phyloP scores from a whole-genome alignment of 306 rosid genomes.

The Luffa acutangula region DNA sequence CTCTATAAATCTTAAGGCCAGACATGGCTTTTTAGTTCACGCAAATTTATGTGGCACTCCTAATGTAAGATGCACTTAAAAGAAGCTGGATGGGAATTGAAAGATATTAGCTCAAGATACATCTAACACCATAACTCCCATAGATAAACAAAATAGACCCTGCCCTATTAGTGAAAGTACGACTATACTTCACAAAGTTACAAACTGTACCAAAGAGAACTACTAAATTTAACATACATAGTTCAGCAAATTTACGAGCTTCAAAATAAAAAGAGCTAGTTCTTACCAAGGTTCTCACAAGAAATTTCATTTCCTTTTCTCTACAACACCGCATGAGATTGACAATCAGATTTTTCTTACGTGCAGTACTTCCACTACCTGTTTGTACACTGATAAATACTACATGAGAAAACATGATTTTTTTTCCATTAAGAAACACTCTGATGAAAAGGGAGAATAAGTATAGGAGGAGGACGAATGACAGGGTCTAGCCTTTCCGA shows the following conservation, averaged over 20 bases:
- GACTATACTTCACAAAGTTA: background rate
- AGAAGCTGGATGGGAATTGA: no score
- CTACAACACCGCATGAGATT: slow-evolving; percentile 81
- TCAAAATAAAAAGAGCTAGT: background rate
- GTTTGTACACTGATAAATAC: slow-evolving; percentile 65
- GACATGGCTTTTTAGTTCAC: background rate
- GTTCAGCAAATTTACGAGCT: background rate
- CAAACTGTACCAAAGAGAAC: background rate
- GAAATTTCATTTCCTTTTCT: slow-evolving; percentile 88
- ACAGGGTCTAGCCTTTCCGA: background rate
- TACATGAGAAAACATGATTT: slow-evolving; percentile 20
- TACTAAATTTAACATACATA: background rate
- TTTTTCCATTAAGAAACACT: background rate
- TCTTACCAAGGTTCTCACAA: slow-evolving; percentile 89
- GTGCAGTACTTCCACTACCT: slow-evolving; percentile 74
- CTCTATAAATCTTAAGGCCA: background rate
- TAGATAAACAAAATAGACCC: background rate
- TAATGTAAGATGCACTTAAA: no score
- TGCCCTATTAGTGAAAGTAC: background rate
- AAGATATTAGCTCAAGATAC: no score
- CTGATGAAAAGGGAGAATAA: background rate
- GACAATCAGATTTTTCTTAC: slow-evolving; percentile 70
- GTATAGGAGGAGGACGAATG: background rate
- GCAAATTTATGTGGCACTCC: no score
- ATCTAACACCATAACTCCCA: no score